Base-by-base conservation (phyloP, 805 yeast species). In the Metschnikowia kunwiensis region DNA sequence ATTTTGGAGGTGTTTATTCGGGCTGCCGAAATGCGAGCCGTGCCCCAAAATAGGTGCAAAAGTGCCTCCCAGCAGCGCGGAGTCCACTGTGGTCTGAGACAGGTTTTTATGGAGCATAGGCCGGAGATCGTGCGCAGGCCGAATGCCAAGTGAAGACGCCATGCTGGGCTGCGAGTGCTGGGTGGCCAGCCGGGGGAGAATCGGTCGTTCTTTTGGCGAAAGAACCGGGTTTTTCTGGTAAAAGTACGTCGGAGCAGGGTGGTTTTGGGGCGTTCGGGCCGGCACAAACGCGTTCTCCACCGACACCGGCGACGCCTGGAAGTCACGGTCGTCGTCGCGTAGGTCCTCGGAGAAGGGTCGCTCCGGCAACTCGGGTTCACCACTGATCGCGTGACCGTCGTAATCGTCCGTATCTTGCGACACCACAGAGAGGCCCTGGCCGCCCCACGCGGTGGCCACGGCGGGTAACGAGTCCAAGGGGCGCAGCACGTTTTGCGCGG, bases 381-480 rank as follows among this genome's bases (percentile, higher is more conserved):
- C n/a, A 24, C n/a, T n/a, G n/a, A n/a, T n/a, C n/a, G n/a, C n/a
- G n/a, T n/a, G n/a, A n/a, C n/a, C n/a, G n/a, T 68, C 71, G 47
- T 63, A 72, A 25, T 73, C 76, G 27, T 55, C 32, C 34, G 61
- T 65, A 9, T 68, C 66, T 50, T 81, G 86, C 22, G 67, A 64
- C 1, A 78, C 68, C 44, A 79, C 74, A 1, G 72, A 45, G 27
- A 85, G 53, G 32, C 72, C 74, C 27, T 74, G 69, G 12, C 51
- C 53, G 0, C 77, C 69, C 94, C 93, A 86, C 0, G 79, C 67
- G 4, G 73, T 51, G 0, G 85, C 62, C 0, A 70, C 67, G 6
- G 71, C 58, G 1, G 77, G 66, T 19, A 86, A 53, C 27, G 75
- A 72, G 32, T 78, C 80, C 5, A 75, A 54, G 42, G 71, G 49